A percentile compares a stretch with the other conserved stretches of the same genome.
These are phyloP conservation scores for Monilinia aucupariae DNA, from an alignment of 2,329 filamentous ascomycete genomes.

Conservation along the genomic window DNA sequence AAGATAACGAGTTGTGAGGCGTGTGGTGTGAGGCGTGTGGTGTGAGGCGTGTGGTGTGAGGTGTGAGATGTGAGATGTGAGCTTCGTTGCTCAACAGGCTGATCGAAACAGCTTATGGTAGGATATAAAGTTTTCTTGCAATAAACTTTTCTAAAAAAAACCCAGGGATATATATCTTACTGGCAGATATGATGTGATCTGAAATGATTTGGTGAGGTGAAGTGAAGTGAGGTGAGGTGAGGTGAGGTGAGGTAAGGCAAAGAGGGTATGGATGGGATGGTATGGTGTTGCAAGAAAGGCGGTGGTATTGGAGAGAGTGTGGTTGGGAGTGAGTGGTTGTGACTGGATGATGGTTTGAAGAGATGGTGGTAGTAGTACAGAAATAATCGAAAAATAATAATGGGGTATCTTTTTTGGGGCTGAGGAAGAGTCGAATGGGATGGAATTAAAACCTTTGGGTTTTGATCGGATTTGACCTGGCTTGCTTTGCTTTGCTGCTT, in stretches of 20 bases:
- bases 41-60: background rate
- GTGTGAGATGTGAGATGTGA: background rate
- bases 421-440: constrained; percentile 5
- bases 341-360: constrained; percentile 1
- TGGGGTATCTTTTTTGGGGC: constrained; percentile 8
- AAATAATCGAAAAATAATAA: constrained; percentile 13
- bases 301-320: background rate
- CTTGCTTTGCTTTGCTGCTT: background rate
- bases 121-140: background rate
- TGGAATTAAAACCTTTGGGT: constrained; percentile 5
- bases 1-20: background rate
- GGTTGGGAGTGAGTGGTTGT: background rate
- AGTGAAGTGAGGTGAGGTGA: background rate
- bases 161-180: background rate
- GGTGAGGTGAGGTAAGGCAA: background rate
- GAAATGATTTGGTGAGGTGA: background rate
- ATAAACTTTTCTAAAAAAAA: background rate
- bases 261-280: background rate
- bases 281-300: background rate
- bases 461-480: background rate
- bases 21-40: background rate
- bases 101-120: constrained; percentile 3
- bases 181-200: background rate
- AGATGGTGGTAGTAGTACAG: background rate
- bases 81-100: constrained; percentile 10